Percentiles rank a stretch among this genome's conserved stretches.
Conservation (phyloP, 768 basidiomycete genomes). For the Collybiopsis confluens region DNA sequence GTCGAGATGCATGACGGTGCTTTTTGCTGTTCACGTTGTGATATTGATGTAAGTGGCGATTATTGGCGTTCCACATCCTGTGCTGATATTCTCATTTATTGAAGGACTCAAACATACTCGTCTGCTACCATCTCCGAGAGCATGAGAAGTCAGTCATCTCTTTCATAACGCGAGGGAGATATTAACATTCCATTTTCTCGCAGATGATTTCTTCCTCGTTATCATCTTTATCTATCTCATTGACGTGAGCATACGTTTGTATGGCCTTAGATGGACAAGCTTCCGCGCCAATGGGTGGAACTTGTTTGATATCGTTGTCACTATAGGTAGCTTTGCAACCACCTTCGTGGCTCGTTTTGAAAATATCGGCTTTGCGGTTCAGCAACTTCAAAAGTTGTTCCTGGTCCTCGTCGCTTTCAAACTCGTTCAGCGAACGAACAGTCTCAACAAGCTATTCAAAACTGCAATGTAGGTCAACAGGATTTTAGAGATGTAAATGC, state of each 20-base stretch:
- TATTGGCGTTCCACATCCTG: not conserved
- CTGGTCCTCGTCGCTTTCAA: constrained; percentile 93
- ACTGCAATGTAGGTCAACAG: constrained; percentile 73
- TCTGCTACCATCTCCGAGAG: constrained; percentile 43
- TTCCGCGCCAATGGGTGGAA: constrained; percentile 95
- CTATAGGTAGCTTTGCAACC: constrained; percentile 78
- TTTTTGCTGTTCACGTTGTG: constrained; percentile 80
- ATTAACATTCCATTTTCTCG: not conserved
- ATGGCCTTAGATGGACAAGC: constrained; percentile 79
- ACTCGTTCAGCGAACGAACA: constrained; percentile 82
- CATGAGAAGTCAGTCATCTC: constrained; percentile 50
- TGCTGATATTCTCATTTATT: constrained; percentile 1
- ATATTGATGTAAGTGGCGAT: constrained; percentile 64
- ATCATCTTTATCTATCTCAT: constrained; percentile 69
- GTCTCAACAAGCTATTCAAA: constrained; percentile 93
- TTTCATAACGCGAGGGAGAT: not conserved
- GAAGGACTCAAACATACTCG: constrained; percentile 78
- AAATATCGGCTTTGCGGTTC: constrained; percentile 40
- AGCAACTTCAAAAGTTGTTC: constrained; percentile 86
- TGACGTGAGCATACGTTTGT: constrained; percentile 75
- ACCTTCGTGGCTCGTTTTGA: constrained; percentile 66
- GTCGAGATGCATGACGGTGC: constrained; percentile 71
- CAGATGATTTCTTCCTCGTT: constrained; percentile 55
- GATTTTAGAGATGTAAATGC: not conserved
- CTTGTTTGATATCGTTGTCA: constrained; percentile 79